Evolutionary conservation across 306 rosid genomes (phyloP).

Genomic region (Trifolium pratense): DNA sequence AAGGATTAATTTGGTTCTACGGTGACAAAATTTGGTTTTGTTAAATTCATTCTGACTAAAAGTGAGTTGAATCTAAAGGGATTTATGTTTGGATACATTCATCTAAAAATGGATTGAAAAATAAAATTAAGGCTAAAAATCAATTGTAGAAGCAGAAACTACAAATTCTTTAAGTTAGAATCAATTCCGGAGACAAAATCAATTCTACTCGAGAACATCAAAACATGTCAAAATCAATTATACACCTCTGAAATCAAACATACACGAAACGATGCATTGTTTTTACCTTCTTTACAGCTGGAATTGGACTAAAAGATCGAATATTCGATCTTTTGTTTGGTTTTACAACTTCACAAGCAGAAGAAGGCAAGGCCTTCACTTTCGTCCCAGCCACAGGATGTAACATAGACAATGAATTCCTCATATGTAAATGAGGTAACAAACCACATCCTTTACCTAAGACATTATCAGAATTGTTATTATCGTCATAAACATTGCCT

Average conservation of each 20-base stretch:
- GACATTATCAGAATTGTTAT: conserved; percentile 49
- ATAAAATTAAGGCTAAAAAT: not conserved
- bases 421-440: conserved; percentile 62
- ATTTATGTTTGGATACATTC: not conserved
- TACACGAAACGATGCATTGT: not conserved
- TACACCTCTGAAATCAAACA: not conserved
- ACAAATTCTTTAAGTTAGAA: not conserved
- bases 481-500: conserved; percentile 39
- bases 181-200: not conserved
- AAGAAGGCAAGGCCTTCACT: conserved; percentile 49
- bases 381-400: conserved; percentile 69
- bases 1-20: not conserved
- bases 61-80: not conserved
- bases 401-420: conserved; percentile 71
- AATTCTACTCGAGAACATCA: not conserved
- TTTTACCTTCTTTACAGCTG: conserved; percentile 70
- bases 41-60: not conserved
- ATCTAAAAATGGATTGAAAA: not conserved
- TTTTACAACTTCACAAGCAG: conserved; percentile 44
- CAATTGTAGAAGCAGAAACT: not conserved
- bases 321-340: conserved; percentile 51
- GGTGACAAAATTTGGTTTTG: not conserved
- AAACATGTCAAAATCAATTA: not conserved
- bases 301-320: conserved; percentile 65
- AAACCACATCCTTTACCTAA: conserved; percentile 82